These are phyloP conservation scores for Cladosporium halotolerans DNA, from an alignment of 2,329 filamentous ascomycete genomes.

Conservation along the genomic window DNA sequence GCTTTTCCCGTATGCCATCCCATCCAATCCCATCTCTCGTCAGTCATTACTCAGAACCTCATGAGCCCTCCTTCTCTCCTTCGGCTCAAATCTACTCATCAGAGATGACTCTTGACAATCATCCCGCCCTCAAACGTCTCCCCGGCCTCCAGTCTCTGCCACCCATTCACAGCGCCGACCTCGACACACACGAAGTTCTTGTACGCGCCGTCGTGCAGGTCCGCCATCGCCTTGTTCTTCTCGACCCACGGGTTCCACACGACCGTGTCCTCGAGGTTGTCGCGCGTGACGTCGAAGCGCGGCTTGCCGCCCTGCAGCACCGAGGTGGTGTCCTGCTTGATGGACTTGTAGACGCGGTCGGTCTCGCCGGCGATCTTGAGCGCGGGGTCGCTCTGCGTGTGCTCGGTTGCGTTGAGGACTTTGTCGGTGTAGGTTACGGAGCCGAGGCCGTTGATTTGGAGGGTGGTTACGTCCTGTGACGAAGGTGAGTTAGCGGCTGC, in stretches of 20 bases:
- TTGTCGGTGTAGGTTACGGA: conserved; percentile 58
- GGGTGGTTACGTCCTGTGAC: conserved; percentile 67
- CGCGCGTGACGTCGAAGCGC: conserved; percentile 67
- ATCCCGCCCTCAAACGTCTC: conserved; percentile 61
- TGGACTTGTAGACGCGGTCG: conserved; percentile 76
- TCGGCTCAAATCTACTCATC: not conserved
- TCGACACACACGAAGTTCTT: conserved; percentile 94
- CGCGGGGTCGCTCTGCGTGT: conserved; percentile 58
- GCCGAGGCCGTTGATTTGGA: conserved; percentile 69
- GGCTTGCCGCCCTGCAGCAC: conserved; percentile 59
- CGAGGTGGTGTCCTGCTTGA: conserved; percentile 56
- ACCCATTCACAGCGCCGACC: conserved; percentile 73
- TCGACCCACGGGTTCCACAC: conserved; percentile 97
- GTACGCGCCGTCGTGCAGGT: conserved; percentile 84
- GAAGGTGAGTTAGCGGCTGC: not conserved
- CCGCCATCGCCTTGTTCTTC: conserved; percentile 72
- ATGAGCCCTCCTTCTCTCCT: not conserved
- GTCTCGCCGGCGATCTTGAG: conserved; percentile 71
- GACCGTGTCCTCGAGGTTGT: conserved; percentile 81
- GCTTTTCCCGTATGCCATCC: not conserved
- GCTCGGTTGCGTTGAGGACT: conserved; percentile 19
- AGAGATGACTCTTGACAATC: conserved; percentile 38
- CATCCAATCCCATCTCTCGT: not conserved
- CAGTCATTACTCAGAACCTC: not conserved
- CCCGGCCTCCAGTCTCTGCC: conserved; percentile 78